Percentiles rank a stretch among this genome's conserved stretches.
Evolutionary conservation across 2,329 filamentous ascomycete species (phyloP).

Genomic region (Aspergillus proliferans): DNA sequence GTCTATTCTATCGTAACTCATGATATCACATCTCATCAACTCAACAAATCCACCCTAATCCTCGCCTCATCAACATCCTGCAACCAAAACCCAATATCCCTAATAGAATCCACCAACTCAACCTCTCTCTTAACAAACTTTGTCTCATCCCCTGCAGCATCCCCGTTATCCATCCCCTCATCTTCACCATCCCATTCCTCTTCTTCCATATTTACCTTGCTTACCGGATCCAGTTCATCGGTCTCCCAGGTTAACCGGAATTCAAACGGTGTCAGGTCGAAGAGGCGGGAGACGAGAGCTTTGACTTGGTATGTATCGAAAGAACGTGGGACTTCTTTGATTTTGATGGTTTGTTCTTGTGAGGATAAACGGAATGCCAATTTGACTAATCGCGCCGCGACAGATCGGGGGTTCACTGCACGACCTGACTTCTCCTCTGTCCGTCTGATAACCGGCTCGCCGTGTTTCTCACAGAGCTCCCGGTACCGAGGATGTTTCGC

Average conservation of each 20-base stretch:
- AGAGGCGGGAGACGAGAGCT: slow-evolving; percentile 67
- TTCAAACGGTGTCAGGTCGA: slow-evolving; percentile 57
- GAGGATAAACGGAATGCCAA: slow-evolving; percentile 51
- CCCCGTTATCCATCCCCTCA: slow-evolving; percentile 25
- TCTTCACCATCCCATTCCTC: slow-evolving; percentile 44
- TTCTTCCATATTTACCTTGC: slow-evolving; percentile 55
- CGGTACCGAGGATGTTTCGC: slow-evolving; percentile 63
- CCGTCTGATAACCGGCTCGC: slow-evolving; percentile 60
- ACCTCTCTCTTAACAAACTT: slow-evolving; percentile 72
- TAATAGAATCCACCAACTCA: slow-evolving; percentile 70
- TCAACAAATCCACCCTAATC: slow-evolving; percentile 59
- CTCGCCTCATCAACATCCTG: slow-evolving; percentile 61
- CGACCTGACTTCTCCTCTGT: slow-evolving; percentile 18
- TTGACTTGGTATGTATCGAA: slow-evolving; percentile 78
- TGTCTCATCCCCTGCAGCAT: slow-evolving; percentile 4
- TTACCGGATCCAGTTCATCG: slow-evolving; percentile 78
- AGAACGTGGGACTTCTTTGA: slow-evolving; percentile 62
- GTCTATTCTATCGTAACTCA: background rate
- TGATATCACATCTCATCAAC: background rate
- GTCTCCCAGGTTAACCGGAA: slow-evolving; percentile 78
- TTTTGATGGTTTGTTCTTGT: slow-evolving; percentile 24
- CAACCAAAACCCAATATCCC: slow-evolving; percentile 76
- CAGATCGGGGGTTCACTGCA: slow-evolving; percentile 64
- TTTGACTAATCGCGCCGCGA: slow-evolving; percentile 69
- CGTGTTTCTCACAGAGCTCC: slow-evolving; percentile 70